A percentile compares a stretch with the other conserved stretches of the same genome.
Conservation (phyloP, 495 filamentous ascomycete species). For the Corynascus novoguineensis region DNA sequence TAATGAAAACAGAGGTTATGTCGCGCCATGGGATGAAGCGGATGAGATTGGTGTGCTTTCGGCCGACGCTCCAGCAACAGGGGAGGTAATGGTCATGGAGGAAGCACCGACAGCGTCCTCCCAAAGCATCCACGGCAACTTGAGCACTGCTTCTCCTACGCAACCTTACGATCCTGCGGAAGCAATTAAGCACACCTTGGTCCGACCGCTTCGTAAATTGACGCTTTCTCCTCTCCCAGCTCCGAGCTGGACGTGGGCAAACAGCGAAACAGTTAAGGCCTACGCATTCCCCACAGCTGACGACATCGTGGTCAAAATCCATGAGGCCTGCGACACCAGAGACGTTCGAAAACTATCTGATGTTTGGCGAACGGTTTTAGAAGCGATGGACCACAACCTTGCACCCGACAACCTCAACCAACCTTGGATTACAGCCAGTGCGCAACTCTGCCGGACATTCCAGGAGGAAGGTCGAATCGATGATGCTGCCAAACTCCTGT, state of each 20-base stretch:
- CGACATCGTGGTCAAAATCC: constrained; percentile 17
- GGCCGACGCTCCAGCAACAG: not conserved
- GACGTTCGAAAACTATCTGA: constrained; percentile 17
- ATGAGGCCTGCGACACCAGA: constrained; percentile 18
- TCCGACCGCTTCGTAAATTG: not conserved
- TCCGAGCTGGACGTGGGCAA: constrained; percentile 5
- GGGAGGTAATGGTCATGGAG: no score
- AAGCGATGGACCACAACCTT: constrained; percentile 14
- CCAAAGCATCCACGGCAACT: no score
- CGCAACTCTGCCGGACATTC: constrained; percentile 35
- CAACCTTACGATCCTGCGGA: not conserved
- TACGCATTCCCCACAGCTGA: constrained; percentile 11
- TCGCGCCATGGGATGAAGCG: not conserved
- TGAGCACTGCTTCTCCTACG: no score
- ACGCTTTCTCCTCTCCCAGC: not conserved
- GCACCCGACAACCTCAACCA: constrained; percentile 19
- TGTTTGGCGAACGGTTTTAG: constrained; percentile 24
- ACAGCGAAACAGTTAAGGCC: not conserved
- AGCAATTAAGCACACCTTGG: not conserved
- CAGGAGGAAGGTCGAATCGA: constrained; percentile 25
- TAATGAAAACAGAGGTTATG: not conserved
- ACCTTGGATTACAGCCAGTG: constrained; percentile 31
- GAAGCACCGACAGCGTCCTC: no score
- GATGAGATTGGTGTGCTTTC: not conserved
- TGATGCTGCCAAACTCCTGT: constrained; percentile 30